These are phyloP conservation scores for Prunus fruticosa DNA, from an alignment of 306 rosid genomes.

Conservation along the genomic window DNA sequence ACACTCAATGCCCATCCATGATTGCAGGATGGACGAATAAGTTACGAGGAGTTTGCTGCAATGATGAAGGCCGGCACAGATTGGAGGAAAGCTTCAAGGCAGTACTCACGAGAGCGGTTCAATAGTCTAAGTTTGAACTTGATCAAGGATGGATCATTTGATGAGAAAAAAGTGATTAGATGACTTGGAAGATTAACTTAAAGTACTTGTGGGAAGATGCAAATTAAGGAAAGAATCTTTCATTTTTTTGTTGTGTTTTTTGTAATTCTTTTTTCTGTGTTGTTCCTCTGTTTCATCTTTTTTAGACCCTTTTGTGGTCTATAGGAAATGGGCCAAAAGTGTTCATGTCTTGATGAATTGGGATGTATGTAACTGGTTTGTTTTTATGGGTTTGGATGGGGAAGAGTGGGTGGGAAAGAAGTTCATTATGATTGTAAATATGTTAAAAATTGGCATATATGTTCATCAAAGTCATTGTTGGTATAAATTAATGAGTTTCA, in stretches of 20 bases:
- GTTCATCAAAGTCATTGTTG: conserved; percentile 21
- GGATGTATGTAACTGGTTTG: conserved; percentile 15
- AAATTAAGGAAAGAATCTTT: conserved; percentile 20
- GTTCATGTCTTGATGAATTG: conserved; percentile 31
- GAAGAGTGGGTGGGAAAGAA: conserved; percentile 19
- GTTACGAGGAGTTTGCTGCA: conserved; percentile 75
- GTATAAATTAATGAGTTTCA: neutral
- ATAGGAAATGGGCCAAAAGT: conserved; percentile 30
- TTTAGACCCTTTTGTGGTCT: conserved; percentile 29
- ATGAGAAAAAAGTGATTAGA: conserved; percentile 33
- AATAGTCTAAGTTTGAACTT: conserved; percentile 66
- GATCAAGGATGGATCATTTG: conserved; percentile 76
- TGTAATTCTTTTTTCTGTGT: neutral
- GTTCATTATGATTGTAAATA: conserved; percentile 57
- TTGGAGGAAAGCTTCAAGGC: conserved; percentile 98
- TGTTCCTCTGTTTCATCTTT: neutral
- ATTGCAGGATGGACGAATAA: conserved; percentile 84
- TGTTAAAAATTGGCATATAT: conserved; percentile 22
- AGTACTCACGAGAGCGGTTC: conserved; percentile 92
- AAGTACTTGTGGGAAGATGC: conserved; percentile 25
- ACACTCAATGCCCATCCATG: conserved; percentile 6
- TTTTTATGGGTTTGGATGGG: conserved; percentile 30
- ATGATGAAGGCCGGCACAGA: conserved; percentile 99
- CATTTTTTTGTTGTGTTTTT: conserved; percentile 17
- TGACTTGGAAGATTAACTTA: conserved; percentile 16